Evolutionary conservation across 805 yeast genomes (phyloP), one percentile per base, ranked within the genome.

Genomic region (Wickerhamiella domercqiae): DNA sequence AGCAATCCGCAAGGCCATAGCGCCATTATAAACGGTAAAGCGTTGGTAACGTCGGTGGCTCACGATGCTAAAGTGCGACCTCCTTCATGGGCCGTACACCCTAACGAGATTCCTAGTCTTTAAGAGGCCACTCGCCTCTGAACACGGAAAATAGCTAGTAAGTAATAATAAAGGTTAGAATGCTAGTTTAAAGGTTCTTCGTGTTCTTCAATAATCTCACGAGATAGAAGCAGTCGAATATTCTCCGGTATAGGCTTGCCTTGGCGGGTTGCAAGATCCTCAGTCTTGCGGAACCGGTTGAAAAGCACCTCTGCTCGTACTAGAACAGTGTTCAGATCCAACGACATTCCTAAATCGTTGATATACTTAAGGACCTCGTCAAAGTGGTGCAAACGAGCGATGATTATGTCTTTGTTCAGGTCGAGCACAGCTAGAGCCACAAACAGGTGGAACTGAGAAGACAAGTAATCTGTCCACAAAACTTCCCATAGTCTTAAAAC

Each of bases 281-380:
- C 71, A 67, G 84, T 77, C 43, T 82, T 75, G 50, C 73, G 70
- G 56, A 84, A 90, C 46, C 79, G 71, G 46, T 81, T 64, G 52
- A 84, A 90, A 26, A 87, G 61, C 21, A 82, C 63, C 53, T 90
- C 97, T 3, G 93, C 76, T 30, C 95, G 66, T n/a, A 80, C 73
- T 37, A 87, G 64, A 32, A 84, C 61, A 46, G 81, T 93, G 34
- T 78, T 72, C 48, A 84, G 61, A 40, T 81, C 75, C 62, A 83
- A 63, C 2, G 75, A 68, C 64, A 78, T 78, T 35, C 82, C 74
- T 41, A 90, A 66, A 50, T 87, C 96, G 59, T 90, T 90, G 72
- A 87, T 79, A 54, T 79, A 90, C 60, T 80, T 83, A 51, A 90
- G 67, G 19, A 90, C 86, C 54, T 87, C 94, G 53, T 90, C 97